These are phyloP conservation scores for Saccharomycopsis schoenii DNA, from an alignment of 805 yeast genomes.

Conservation along the genomic window DNA sequence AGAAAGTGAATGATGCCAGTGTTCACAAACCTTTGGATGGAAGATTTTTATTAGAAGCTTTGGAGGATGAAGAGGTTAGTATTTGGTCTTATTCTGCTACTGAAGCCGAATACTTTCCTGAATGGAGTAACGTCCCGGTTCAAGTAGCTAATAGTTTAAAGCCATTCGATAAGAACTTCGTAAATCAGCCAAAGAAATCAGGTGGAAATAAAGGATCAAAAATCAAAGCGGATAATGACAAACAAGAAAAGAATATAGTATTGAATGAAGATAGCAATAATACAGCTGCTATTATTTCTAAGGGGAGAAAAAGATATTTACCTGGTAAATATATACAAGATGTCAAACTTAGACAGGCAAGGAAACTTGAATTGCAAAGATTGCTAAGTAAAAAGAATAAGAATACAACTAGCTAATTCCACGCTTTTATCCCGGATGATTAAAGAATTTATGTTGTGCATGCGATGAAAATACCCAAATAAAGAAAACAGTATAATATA, in stretches of 20 bases:
- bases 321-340: constrained; percentile 4
- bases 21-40: background rate
- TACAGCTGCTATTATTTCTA: background rate
- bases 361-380: constrained; percentile 17
- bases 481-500: background rate
- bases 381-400: constrained; percentile 46
- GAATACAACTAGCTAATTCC: background rate
- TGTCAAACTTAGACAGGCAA: constrained; percentile 4
- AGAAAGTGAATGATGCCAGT: background rate
- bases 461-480: no score
- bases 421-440: no score
- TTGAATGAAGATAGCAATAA: background rate
- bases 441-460: no score
- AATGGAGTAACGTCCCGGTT: constrained; percentile 17
- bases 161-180: constrained; percentile 8
- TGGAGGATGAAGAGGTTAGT: constrained; percentile 7
- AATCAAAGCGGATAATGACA: no score
- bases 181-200: background rate
- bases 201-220: background rate
- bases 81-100: constrained; percentile 18
- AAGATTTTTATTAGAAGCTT: constrained; percentile 1
- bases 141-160: constrained; percentile 5
- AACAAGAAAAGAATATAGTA: background rate
- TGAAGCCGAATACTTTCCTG: constrained; percentile 13
- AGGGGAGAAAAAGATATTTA: constrained; percentile 13